Percentiles rank a stretch among this genome's conserved stretches.
These are phyloP conservation scores for Candida suzukii DNA, from an alignment of 805 yeast species.

Conservation along the genomic window DNA sequence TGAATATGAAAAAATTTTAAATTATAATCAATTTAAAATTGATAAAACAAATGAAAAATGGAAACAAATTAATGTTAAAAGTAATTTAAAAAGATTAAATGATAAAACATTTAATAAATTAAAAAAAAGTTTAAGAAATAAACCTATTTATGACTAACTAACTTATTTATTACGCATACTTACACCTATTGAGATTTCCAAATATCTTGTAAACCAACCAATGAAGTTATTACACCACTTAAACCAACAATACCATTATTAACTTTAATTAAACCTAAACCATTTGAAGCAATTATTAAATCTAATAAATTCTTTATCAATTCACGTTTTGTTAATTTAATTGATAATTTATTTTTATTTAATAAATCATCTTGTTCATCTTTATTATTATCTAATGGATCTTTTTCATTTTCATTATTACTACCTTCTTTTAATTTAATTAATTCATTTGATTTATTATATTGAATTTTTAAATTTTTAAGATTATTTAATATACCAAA, in stretches of 20 bases:
- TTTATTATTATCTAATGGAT: conserved; percentile 21
- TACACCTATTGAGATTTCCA: conserved; percentile 43
- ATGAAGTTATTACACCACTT: conserved; percentile 78
- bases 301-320: conserved; percentile 75
- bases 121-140: conserved; percentile 1
- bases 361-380: conserved; percentile 19
- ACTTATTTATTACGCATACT: conserved; percentile 7
- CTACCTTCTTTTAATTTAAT: conserved; percentile 17
- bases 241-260: conserved; percentile 78
- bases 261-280: conserved; percentile 49
- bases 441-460: conserved; percentile 27
- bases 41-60: conserved; percentile 1
- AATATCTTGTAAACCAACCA: conserved; percentile 67
- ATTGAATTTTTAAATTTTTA: conserved; percentile 43
- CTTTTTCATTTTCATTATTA: conserved; percentile 19
- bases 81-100: background rate
- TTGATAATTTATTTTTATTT: conserved; percentile 31
- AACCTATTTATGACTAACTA: background rate
- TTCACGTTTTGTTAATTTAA: conserved; percentile 43
- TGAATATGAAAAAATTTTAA: background rate
- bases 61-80: conserved; percentile 1
- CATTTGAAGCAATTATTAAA: conserved; percentile 65
- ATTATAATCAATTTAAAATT: background rate
- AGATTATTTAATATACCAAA: conserved; percentile 56
- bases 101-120: background rate